Base-by-base conservation (phyloP, 2,329 filamentous ascomycete genomes). In the Cladophialophora psammophila region DNA sequence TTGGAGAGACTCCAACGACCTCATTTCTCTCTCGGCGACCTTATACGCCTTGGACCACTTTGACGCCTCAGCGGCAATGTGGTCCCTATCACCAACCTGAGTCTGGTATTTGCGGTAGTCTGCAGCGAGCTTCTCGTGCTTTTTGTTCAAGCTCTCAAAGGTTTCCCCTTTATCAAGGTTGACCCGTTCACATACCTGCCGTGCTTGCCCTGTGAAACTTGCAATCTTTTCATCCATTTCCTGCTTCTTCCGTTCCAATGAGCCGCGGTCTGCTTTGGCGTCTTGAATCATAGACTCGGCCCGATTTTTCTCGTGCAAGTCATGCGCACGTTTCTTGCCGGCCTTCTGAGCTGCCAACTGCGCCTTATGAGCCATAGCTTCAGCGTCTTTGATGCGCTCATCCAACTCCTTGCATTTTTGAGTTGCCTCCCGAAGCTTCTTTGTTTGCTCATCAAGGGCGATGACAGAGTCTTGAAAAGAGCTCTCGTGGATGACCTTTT, bases 111-210 rank as follows among this genome's bases (percentile, higher is more conserved):
- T 82, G 18, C 82, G 77, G n/a, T 93, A 78, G 73, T 91, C 87
- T 53, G 83, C 81, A 36, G 79, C 77, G 13, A 93, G 78, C 42
- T 83, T 84, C 1, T 84, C 74, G 45, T 83, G 75, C 69, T 83
- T 84, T 59, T 76, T 77, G 45, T 81, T 78, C 7, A 85, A 73
- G 63, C 83, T 88, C 12, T 79, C 75, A 50, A 84, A 77, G 0
- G 88, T 92, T 74, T 92, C 89, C 5, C 86, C 87, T 61, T 87
- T 84, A 4, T 88, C 85, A 40, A 94, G 84, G 42, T 84, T 78
- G 60, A 91, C 87, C 36, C 91, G 85, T 32, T 82, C 78, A 35
- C 82, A 86, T 50, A 90, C 80, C 10, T 79, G 68, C 38, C 78
- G 78, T 18, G 91, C 91, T 70, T 88, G 80, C 45, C 78, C 75